Conservation (phyloP, 306 rosid species). For the Cyamopsis tetragonoloba region DNA sequence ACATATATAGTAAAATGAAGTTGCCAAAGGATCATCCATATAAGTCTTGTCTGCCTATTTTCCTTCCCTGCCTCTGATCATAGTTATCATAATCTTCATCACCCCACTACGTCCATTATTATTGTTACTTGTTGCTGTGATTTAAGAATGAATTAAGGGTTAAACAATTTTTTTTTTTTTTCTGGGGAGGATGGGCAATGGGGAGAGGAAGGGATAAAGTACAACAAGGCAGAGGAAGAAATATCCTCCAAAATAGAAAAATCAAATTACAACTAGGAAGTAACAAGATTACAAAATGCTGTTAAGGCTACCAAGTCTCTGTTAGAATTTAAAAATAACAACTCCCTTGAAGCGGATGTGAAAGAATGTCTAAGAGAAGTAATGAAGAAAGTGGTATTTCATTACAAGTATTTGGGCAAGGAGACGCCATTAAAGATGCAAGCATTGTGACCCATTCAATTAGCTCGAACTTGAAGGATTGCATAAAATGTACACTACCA, state of each 20-base stretch:
- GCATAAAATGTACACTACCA: background rate
- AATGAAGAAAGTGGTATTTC: background rate
- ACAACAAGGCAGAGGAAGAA: background rate
- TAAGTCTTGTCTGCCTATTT: background rate
- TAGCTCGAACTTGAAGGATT: background rate
- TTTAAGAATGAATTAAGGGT: background rate
- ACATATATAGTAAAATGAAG: background rate
- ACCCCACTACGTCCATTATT: background rate
- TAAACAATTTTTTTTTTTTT: background rate
- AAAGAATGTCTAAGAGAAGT: background rate
- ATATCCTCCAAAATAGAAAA: background rate
- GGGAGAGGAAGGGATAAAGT: background rate
- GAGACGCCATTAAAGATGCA: too few species aligned
- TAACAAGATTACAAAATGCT: background rate
- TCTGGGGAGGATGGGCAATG: background rate
- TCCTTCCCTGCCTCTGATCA: background rate
- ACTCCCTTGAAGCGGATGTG: background rate
- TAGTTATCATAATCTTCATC: background rate
- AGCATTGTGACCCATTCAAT: background rate
- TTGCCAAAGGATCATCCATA: background rate
- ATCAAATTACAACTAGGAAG: background rate
- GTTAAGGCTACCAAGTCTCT: background rate
- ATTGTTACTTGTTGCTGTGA: background rate
- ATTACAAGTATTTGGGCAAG: too few species aligned
- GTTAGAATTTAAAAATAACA: background rate